Base-by-base conservation (phyloP, 2,329 filamentous ascomycete species). In the Golovinomyces cichoracearum region DNA sequence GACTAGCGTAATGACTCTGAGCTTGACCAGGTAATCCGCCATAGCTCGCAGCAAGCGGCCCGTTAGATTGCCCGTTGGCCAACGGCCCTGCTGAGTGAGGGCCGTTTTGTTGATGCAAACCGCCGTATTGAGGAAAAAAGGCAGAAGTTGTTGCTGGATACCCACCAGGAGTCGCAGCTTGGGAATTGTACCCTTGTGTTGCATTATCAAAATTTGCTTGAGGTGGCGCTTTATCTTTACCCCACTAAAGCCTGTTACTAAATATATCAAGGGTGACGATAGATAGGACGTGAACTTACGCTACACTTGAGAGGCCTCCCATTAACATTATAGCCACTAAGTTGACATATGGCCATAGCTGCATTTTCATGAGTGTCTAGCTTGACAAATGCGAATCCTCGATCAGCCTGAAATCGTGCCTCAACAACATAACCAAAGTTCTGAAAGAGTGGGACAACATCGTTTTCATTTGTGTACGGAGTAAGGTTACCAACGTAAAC, bases 291-390 rank as follows among this genome's bases (percentile, higher is more conserved):
- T 33, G 45, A 52, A 80, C 88, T 68, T 80, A 95, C 88, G 65
- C 88, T 95, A 73, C 90, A 98, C 73, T 98, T 98, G 57, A 98
- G 67, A 48, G 90, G 90, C 55, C 90, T 79, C 48, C 90, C 90
- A 60, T 98, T 94, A 58, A 98, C 88, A 57, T 94, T 92, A 68
- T 95, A 98, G 27, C 88, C 88, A 58, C 88, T 95, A 60, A 98
- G 73, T 63, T 95, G 86, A 66, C 90, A 98, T 60, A 98, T 98
- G 29, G 86, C 85, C 81, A 93, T 93, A 49, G 90, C 86, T 2
- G 90, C 90, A 60, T 94, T 94, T 67, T 98, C 90, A 61, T 98
- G 90, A 5, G 78, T 81, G 63, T 98, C 90, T 86, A 98, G 93
- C 71, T 98, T 98, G 65, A 98, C 84, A 63, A 98, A 98, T 6